Conservation (phyloP, 805 yeast genomes). For the Candida sanyiensis region DNA sequence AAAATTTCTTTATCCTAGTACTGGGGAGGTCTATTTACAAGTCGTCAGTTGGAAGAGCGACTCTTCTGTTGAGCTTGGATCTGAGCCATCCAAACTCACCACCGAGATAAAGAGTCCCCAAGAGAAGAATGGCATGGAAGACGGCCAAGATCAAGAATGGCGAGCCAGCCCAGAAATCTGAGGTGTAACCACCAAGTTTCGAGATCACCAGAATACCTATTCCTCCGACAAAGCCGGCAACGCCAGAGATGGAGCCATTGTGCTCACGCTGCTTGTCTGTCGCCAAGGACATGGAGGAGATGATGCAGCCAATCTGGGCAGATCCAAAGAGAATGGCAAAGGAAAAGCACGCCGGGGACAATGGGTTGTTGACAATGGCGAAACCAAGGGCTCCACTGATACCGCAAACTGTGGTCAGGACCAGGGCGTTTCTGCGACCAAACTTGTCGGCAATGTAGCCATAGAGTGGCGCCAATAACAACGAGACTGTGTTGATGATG, state of each 20-base stretch:
- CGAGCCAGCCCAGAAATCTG: conserved; percentile 51
- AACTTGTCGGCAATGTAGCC: conserved; percentile 50
- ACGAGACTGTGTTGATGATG: conserved; percentile 50
- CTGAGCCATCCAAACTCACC: conserved; percentile 16
- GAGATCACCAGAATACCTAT: conserved; percentile 56
- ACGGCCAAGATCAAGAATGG: conserved; percentile 52
- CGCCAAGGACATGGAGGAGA: conserved; percentile 59
- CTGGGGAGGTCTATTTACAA: conserved; percentile 9
- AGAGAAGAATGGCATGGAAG: conserved; percentile 30
- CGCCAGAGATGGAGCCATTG: conserved; percentile 65
- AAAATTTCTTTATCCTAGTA: too few relatives aligned
- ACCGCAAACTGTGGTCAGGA: conserved; percentile 39
- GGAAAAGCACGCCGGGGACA: conserved; percentile 28
- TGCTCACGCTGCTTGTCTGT: conserved; percentile 38
- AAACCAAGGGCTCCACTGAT: conserved; percentile 37
- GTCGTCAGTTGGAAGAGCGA: conserved; percentile 11
- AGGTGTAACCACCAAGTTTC: conserved; percentile 54
- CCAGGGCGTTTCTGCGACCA: conserved; percentile 32
- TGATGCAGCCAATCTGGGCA: conserved; percentile 56
- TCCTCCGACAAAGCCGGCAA: conserved; percentile 64
- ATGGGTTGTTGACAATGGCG: conserved; percentile 30
- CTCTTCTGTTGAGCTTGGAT: conserved; percentile 5
- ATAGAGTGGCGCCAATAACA: conserved; percentile 58
- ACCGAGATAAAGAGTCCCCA: conserved; percentile 18
- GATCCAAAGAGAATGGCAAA: conserved; percentile 47